Base-by-base conservation (phyloP, 495 filamentous ascomycete genomes). In the Saxophila tyrrhenica region DNA sequence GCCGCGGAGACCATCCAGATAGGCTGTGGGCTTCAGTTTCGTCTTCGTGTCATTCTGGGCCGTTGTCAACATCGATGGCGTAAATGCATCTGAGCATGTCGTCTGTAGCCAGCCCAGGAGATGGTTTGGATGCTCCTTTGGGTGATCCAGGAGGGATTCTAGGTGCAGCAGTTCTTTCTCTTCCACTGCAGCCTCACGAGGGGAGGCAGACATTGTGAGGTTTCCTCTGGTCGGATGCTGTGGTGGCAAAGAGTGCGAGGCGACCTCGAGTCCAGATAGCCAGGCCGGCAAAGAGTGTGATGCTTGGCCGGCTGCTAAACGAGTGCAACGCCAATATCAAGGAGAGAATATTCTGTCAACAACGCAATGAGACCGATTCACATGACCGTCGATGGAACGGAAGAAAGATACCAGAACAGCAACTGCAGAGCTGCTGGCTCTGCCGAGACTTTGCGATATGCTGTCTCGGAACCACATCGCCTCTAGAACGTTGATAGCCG, bases 1-100 rank as follows among this genome's bases (percentile, higher is more conserved):
- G 21, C 60, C 60, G 48, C 60, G 15, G 2, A 62, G 20, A 19
- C 60, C 60, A 29, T 62, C 60, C 9, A 62, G 51, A 21, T 46
- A 62, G n/a, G 60, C 60, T 2, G 60, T 62, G 29, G 29, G 29
- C 15, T 45, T 49, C 2, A 32, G 32, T 3, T 50, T 23, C 11
- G 21, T 9, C 47, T 50, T 50, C 24, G 22, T 9, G 8, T 50
- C 47, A 2, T n/a, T n/a, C 3, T 8, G 23, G 2, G 24, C 47
- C 15, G 15, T 24, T n/a, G 20, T n/a, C 41, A 5, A 44, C 17
- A n/a, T n/a, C 41, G 41, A 44, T 5, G 41, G 41, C 20, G 3
- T 44, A n/a, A 44, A 8, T 5, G 8, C 7, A 17, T 44, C 41
- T n/a, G 41, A n/a, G n/a, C 7, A 44, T 5, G 41, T 21, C 16